Evolutionary conservation across 179 eudicot species (phyloP).

Genomic region (Pouteria campechiana): DNA sequence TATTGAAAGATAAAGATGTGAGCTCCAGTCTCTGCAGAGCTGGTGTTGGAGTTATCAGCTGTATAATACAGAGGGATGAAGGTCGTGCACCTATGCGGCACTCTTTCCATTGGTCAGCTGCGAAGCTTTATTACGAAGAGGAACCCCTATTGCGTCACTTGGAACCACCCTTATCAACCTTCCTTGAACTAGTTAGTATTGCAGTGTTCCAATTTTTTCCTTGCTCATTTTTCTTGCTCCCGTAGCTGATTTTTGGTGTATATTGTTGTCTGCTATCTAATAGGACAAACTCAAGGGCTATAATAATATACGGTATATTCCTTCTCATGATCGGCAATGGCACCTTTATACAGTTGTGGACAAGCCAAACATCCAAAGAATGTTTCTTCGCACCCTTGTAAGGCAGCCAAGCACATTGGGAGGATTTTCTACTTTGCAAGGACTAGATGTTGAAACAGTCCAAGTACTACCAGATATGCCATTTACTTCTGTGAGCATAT

Average conservation of each 20-base stretch:
- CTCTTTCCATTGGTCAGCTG: constrained; percentile 91
- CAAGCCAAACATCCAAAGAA: constrained; percentile 72
- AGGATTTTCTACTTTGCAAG: constrained; percentile 41
- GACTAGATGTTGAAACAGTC: constrained; percentile 40
- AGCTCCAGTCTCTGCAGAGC: constrained; percentile 71
- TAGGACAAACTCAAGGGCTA: constrained; percentile 95
- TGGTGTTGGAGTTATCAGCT: constrained; percentile 88
- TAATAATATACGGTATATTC: constrained; percentile 67
- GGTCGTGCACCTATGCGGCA: constrained; percentile 98
- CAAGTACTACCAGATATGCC: constrained; percentile 38
- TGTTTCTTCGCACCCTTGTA: constrained; percentile 89
- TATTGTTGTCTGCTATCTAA: constrained; percentile 3
- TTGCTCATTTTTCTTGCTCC: not conserved
- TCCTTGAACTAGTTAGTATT: constrained; percentile 76
- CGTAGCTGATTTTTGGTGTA: constrained; percentile 5
- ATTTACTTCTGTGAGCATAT: constrained; percentile 81
- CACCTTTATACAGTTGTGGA: constrained; percentile 84
- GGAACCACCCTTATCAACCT: constrained; percentile 97
- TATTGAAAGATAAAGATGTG: constrained; percentile 73
- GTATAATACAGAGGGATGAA: constrained; percentile 99
- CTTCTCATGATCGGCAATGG: constrained; percentile 99
- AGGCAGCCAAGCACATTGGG: constrained; percentile 82
- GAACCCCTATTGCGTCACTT: constrained; percentile 89
- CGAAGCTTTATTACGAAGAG: constrained; percentile 64
- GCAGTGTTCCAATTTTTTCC: constrained; percentile 1